Conservation (phyloP, 2,329 filamentous ascomycete genomes). For the Grosmannia serpens region DNA sequence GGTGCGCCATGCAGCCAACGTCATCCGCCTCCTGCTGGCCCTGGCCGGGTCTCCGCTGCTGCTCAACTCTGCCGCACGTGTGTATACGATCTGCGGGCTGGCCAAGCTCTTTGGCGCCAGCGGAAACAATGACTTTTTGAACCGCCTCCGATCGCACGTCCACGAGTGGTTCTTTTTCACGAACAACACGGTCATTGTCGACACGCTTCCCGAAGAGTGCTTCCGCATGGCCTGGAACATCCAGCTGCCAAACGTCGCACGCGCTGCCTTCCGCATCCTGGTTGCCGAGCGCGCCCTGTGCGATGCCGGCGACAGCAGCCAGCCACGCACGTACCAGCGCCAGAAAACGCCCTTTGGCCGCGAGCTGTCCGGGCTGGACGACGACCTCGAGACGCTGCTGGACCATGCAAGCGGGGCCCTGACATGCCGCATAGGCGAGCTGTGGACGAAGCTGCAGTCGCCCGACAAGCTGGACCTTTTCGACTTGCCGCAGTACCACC, state of each 20-base stretch:
- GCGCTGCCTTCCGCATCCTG: conserved; percentile 44
- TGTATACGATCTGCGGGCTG: conserved; percentile 55
- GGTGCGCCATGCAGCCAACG: conserved; percentile 48
- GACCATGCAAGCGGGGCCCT: conserved; percentile 43
- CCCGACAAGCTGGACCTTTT: background rate
- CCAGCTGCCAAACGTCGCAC: conserved; percentile 29
- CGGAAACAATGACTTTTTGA: background rate
- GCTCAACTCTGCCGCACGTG: conserved; percentile 52
- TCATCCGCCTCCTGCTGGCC: conserved; percentile 50
- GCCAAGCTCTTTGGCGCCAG: conserved; percentile 42
- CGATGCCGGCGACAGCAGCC: conserved; percentile 17
- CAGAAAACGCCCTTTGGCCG: conserved; percentile 29
- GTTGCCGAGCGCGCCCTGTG: conserved; percentile 50
- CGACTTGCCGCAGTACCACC: background rate
- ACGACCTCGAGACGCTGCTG: conserved; percentile 37
- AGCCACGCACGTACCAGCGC: background rate
- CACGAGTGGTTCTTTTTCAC: conserved; percentile 46
- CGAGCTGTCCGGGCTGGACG: conserved; percentile 33
- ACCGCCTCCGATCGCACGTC: conserved; percentile 30
- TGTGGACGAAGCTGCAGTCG: background rate
- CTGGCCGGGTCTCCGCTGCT: conserved; percentile 34
- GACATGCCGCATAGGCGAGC: conserved; percentile 30
- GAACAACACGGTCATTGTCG: conserved; percentile 47
- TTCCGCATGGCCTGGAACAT: conserved; percentile 44
- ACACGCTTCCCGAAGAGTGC: conserved; percentile 50